Conservation (phyloP, 257 asterid genomes). For the Handroanthus guayacan region DNA sequence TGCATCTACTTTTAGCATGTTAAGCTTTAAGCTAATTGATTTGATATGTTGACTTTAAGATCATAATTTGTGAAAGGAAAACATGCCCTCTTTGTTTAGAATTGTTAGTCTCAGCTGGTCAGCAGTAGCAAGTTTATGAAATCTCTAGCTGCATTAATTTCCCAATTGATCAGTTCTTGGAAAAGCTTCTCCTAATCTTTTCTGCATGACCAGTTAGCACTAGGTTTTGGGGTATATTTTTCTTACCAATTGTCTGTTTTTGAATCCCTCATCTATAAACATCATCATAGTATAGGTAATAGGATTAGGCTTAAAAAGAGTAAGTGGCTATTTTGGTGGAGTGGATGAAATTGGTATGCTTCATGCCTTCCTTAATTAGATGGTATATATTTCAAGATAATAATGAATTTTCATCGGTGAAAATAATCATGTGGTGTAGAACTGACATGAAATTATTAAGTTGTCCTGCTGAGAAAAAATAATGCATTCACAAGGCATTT, state of each 20-base stretch:
- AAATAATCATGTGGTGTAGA: not conserved
- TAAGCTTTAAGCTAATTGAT: not conserved
- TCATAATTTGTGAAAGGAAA: not conserved
- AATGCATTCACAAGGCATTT: not conserved
- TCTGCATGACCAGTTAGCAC: not conserved
- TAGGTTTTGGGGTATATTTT: not conserved
- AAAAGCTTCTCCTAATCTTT: not conserved
- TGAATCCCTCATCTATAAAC: not conserved
- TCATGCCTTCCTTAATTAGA: not conserved
- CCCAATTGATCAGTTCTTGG: not conserved
- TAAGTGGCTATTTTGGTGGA: not conserved
- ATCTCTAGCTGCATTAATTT: constrained; percentile 7
- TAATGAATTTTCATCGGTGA: not conserved
- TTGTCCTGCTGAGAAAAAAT: constrained; percentile 15
- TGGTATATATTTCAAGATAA: not conserved
- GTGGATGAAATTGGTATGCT: not conserved
- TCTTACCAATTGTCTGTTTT: not conserved
- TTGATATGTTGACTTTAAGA: not conserved
- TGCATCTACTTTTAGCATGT: not conserved
- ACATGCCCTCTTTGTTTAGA: not conserved
- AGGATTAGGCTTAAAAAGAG: not conserved
- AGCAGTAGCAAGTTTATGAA: not conserved
- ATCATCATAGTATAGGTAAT: not conserved
- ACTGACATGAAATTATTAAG: not conserved
- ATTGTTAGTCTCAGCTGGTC: not conserved